These are phyloP conservation scores for Moniliophthora roreri DNA, from an alignment of 1,284 basidiomycete species.

Conservation along the genomic window DNA sequence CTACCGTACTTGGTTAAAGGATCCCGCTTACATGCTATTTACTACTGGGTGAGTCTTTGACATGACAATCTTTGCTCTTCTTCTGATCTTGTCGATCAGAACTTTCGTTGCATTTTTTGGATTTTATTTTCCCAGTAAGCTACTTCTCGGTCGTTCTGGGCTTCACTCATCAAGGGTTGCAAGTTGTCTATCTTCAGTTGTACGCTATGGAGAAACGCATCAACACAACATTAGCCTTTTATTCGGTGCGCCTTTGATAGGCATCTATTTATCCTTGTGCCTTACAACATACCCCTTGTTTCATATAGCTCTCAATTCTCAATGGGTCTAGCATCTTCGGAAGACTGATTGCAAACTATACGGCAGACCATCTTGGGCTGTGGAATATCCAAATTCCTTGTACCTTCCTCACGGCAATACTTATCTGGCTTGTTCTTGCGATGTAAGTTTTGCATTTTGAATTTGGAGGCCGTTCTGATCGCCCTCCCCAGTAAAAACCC, in stretches of 20 bases:
- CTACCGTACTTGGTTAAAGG: constrained; percentile 22
- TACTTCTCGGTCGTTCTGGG: not conserved
- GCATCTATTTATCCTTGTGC: not conserved
- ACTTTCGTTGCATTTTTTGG: constrained; percentile 20
- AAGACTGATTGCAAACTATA: constrained; percentile 21
- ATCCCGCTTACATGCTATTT: constrained; percentile 19
- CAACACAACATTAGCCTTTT: constrained; percentile 21
- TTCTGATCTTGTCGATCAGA: constrained; percentile 2
- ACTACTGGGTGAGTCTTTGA: constrained; percentile 18
- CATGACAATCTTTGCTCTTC: not conserved
- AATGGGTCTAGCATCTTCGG: constrained; percentile 23
- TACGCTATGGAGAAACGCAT: constrained; percentile 23
- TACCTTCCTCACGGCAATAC: constrained; percentile 17
- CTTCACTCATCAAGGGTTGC: not conserved
- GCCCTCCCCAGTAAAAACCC: constrained; percentile 18
- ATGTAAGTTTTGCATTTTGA: constrained; percentile 18
- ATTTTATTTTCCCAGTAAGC: constrained; percentile 23
- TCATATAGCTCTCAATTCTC: constrained; percentile 22
- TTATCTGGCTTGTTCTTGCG: constrained; percentile 25
- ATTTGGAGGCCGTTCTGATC: not conserved
- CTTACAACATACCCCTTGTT: not conserved
- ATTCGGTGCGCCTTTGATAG: constrained; percentile 21
- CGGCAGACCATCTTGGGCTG: constrained; percentile 24
- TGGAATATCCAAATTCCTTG: constrained; percentile 20
- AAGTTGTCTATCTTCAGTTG: constrained; percentile 26